Conservation (phyloP, 305 asterid genomes). For the Vinca major region DNA sequence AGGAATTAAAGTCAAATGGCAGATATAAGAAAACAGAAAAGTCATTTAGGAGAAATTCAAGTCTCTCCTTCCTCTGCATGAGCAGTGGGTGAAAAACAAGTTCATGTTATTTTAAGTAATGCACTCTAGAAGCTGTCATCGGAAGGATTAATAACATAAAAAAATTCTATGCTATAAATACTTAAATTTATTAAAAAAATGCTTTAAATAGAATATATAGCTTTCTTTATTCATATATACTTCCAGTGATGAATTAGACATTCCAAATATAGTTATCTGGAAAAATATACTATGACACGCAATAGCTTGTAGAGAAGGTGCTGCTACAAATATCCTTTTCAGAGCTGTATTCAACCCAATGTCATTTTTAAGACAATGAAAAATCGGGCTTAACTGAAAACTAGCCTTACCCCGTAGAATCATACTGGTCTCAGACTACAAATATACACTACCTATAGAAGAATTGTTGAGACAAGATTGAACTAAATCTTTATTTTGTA, state of each 20-base stretch:
- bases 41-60: constrained; percentile 12
- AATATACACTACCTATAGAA: background rate
- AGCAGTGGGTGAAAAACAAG: constrained; percentile 1
- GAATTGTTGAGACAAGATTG: background rate
- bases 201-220: background rate
- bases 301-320: background rate
- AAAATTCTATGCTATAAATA: background rate
- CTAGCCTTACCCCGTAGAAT: background rate
- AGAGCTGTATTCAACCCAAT: background rate
- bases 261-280: constrained; percentile 3
- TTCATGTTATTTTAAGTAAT: background rate
- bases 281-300: background rate
- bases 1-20: background rate
- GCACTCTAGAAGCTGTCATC: background rate
- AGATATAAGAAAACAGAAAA: constrained; percentile 12
- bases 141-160: background rate
- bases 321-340: background rate
- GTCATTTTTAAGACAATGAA: background rate
- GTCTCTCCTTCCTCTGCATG: background rate
- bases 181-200: background rate
- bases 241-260: background rate
- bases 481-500: background rate
- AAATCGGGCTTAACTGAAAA: constrained; percentile 4
- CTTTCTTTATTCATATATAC: background rate
- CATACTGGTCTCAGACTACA: background rate